A percentile compares a stretch with the other conserved stretches of the same genome.
Conservation (phyloP, 2,329 filamentous ascomycete genomes). For the Alternaria sp. region DNA sequence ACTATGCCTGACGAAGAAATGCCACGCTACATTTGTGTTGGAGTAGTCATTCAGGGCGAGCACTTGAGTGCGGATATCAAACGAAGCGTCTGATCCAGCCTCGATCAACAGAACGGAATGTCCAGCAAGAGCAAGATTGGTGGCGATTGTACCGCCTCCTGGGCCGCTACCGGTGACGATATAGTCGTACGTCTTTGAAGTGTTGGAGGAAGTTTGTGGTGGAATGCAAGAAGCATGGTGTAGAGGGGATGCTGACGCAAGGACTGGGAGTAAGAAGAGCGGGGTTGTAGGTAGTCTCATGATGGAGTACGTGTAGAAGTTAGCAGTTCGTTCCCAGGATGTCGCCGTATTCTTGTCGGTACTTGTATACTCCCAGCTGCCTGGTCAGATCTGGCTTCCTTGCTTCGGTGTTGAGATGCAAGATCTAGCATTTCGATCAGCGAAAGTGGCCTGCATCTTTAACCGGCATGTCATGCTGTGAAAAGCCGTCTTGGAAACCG, state of each 20-base stretch:
- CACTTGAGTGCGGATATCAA: slow-evolving; percentile 55
- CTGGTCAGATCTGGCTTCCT: not conserved
- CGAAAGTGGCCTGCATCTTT: not conserved
- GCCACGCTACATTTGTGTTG: slow-evolving; percentile 56
- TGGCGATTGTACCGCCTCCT: slow-evolving; percentile 40
- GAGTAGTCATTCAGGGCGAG: slow-evolving; percentile 53
- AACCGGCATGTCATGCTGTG: not conserved
- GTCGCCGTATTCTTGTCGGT: too few relatives aligned
- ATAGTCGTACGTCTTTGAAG: slow-evolving; percentile 31
- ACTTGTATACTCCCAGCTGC: not conserved
- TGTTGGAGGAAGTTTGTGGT: slow-evolving; percentile 3
- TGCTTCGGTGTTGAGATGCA: not conserved
- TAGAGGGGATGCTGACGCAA: not conserved
- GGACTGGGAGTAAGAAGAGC: not conserved
- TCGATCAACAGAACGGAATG: slow-evolving; percentile 64
- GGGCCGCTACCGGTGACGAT: slow-evolving; percentile 61
- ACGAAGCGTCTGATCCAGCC: slow-evolving; percentile 59
- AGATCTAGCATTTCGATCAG: not conserved
- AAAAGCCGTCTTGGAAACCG: not conserved
- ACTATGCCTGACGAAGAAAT: slow-evolving; percentile 67
- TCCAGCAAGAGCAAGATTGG: slow-evolving; percentile 62
- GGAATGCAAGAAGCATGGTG: slow-evolving; percentile 4
- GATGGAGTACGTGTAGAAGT: not conserved
- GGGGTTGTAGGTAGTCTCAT: not conserved
- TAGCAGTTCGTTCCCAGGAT: not conserved